phyloP scores from a whole-genome alignment of 2,329 filamentous ascomycete genomes.

The Tolypocladium tropicale region DNA sequence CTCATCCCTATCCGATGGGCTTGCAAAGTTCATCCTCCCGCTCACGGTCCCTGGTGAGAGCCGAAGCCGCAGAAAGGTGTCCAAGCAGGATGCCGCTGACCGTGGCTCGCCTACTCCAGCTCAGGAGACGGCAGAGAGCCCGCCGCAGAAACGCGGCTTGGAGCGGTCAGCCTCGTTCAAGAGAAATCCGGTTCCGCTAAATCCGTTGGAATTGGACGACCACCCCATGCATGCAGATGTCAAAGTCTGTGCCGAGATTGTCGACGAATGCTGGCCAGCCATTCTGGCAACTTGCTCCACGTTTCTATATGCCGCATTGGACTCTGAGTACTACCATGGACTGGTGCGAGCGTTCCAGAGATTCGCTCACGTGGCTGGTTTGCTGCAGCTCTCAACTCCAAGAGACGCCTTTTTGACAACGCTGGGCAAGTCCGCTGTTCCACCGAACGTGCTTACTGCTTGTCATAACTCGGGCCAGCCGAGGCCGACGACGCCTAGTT shows the following conservation, averaged over 20 bases:
- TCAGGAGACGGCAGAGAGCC: slow-evolving; percentile 23
- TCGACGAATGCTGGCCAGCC: slow-evolving; percentile 92
- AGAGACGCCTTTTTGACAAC: slow-evolving; percentile 93
- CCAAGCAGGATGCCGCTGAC: slow-evolving; percentile 30
- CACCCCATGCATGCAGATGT: slow-evolving; percentile 64
- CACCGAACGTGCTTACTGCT: slow-evolving; percentile 61
- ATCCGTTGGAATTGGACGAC: slow-evolving; percentile 66
- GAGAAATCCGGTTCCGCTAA: slow-evolving; percentile 69
- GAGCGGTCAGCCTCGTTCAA: slow-evolving; percentile 60
- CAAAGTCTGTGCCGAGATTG: slow-evolving; percentile 66
- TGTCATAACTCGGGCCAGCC: slow-evolving; percentile 41
- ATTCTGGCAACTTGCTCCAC: slow-evolving; percentile 91
- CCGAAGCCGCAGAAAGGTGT: slow-evolving; percentile 39
- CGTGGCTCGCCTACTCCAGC: slow-evolving; percentile 31
- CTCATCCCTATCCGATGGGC: slow-evolving; percentile 78
- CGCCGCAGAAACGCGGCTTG: slow-evolving; percentile 21
- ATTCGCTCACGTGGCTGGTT: slow-evolving; percentile 85
- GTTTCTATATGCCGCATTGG: slow-evolving; percentile 83
- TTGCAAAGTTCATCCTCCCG: slow-evolving; percentile 88
- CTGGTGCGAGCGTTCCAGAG: slow-evolving; percentile 90
- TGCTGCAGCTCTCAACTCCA: slow-evolving; percentile 74
- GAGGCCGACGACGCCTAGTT: slow-evolving; percentile 31
- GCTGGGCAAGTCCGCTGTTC: slow-evolving; percentile 84
- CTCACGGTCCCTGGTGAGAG: slow-evolving; percentile 72
- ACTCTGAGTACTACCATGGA: slow-evolving; percentile 88